These are phyloP conservation scores for Candida nitratophila DNA, from an alignment of 805 yeast genomes.

Conservation along the genomic window DNA sequence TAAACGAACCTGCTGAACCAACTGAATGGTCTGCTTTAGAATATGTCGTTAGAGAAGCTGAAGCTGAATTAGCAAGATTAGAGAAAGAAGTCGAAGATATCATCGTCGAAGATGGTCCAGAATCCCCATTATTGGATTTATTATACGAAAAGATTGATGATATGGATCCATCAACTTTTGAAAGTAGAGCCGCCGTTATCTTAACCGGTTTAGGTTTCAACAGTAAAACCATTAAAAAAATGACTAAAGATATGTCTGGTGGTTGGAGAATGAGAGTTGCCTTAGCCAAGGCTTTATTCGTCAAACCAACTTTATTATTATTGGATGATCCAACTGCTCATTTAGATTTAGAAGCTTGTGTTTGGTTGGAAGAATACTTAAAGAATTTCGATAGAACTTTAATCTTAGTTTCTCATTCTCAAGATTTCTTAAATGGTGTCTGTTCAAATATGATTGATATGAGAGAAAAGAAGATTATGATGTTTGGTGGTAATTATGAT, in stretches of 20 bases:
- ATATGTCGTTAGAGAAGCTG: conserved; percentile 96
- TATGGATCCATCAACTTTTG: conserved; percentile 94
- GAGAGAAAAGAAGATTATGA: conserved; percentile 69
- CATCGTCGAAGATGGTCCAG: conserved; percentile 91
- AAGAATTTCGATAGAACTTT: conserved; percentile 90
- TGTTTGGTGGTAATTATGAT: conserved; percentile 98
- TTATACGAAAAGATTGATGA: conserved; percentile 92
- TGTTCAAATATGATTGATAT: conserved; percentile 97
- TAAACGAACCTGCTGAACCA: conserved; percentile 97
- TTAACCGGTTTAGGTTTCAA: conserved; percentile 97
- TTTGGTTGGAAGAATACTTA: conserved; percentile 97
- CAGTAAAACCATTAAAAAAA: conserved; percentile 76
- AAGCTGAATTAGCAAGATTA: conserved; percentile 79
- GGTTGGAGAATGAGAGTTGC: conserved; percentile 99
- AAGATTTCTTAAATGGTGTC: conserved; percentile 98
- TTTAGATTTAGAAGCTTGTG: conserved; percentile 98
- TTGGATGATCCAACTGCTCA: conserved; percentile 99
- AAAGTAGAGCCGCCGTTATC: conserved; percentile 92
- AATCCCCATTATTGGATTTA: conserved; percentile 75
- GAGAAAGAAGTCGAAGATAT: conserved; percentile 88
- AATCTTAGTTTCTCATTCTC: conserved; percentile 94
- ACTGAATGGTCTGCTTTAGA: conserved; percentile 88
- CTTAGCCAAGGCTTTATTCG: conserved; percentile 93
- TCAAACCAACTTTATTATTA: conserved; percentile 89
- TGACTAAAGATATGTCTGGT: conserved; percentile 99